Evolutionary conservation across 176 grass and related monocot species (phyloP), one percentile per base, ranked within the genome.

Genomic region (Hyparrhenia diplandra): DNA sequence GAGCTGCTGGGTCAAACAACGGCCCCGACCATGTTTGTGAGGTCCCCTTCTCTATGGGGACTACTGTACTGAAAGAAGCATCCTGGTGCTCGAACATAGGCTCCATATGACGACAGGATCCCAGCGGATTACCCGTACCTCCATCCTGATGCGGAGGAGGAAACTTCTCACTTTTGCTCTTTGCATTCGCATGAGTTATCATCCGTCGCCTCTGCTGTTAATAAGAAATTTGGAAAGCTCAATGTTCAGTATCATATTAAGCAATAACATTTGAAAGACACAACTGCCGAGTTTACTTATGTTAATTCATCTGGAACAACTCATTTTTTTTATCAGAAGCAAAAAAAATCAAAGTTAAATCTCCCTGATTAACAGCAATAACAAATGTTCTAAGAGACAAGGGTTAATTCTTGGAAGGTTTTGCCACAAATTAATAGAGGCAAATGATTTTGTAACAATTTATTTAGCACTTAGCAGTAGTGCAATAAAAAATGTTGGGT

Each of bases 81-180:
- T 89, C 87, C 43, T 75, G 82, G 16, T 84, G 82, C 64, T 89
- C 82, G 59, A 81, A 85, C 32, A 71, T 77, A 25, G 82, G 82
- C 42, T 89, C 82, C 71, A 89, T 43, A 43, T 65, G 64, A 45
- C 52, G 87, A 75, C 64, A 64, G 27, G 77, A 85, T 76, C 87
- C 87, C 49, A 85, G 75, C 2, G 77, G 87, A 70, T 89, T 85
- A 40, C 87, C 82, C 55, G 81, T 85, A 13, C 71, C 87, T 65
- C 87, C 87, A 85, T 89, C 87, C 72, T 89, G 87, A 65, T 89
- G 87, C 0, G 87, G 82, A 0, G 87, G 87, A 70, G 87, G 87
- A 18, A 89, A 89, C 83, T 89, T 89, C 57, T 89, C 86, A 66
- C 86, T 88, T 82, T 88, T 88, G 60, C 86, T 83, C 68, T 88